Conservation (phyloP, 2,329 filamentous ascomycete genomes). For the Paracoccidioides lutzii region DNA sequence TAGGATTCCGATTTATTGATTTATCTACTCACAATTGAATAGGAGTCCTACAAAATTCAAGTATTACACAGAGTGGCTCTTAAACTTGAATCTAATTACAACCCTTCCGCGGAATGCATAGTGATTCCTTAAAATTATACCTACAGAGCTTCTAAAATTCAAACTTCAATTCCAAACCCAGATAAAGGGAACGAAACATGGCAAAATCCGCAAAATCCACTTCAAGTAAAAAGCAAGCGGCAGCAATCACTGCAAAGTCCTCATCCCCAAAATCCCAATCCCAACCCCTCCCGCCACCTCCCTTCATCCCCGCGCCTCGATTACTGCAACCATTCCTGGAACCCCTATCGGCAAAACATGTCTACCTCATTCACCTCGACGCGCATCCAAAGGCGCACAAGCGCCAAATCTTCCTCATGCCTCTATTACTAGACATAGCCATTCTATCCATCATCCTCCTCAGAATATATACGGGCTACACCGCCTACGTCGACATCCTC, state of each 20-base stretch:
- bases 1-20: neutral
- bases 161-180: neutral
- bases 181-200: constrained; percentile 15
- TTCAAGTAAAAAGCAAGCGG: constrained; percentile 18
- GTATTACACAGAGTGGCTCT: neutral
- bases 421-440: constrained; percentile 59
- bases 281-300: constrained; percentile 30
- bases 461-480: constrained; percentile 55
- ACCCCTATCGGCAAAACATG: constrained; percentile 51
- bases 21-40: neutral
- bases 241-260: constrained; percentile 14
- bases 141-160: no score
- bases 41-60: neutral
- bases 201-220: constrained; percentile 23
- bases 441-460: constrained; percentile 53
- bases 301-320: constrained; percentile 55
- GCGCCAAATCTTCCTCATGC: constrained; percentile 68
- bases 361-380: constrained; percentile 83
- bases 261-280: neutral
- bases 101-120: neutral
- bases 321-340: constrained; percentile 53
- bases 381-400: constrained; percentile 57
- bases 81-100: neutral
- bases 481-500: constrained; percentile 59
- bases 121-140: neutral